Evolutionary conservation across 2,329 filamentous ascomycete species (phyloP).

Genomic region (Leptographium galeiforme): DNA sequence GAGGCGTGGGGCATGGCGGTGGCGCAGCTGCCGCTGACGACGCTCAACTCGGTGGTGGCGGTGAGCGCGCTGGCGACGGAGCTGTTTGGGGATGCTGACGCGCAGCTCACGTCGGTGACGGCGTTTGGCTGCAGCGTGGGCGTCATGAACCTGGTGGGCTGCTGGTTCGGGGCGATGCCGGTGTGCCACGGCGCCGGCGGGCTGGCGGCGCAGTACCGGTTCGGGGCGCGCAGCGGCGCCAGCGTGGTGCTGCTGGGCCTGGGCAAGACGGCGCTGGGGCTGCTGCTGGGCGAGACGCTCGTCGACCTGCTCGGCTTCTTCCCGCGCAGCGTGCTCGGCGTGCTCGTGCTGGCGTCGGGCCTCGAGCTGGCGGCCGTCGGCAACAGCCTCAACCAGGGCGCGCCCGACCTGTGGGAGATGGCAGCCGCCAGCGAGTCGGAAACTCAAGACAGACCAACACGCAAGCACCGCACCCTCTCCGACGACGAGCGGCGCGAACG

Average conservation of each 20-base stretch:
- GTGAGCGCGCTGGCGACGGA: slow-evolving; percentile 68
- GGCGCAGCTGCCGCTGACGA: slow-evolving; percentile 80
- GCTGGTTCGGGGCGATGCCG: slow-evolving; percentile 92
- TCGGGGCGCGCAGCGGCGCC: slow-evolving; percentile 78
- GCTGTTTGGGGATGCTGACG: slow-evolving; percentile 50
- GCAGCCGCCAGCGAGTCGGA: no score
- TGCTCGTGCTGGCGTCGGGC: slow-evolving; percentile 84
- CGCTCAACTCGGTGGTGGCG: slow-evolving; percentile 84
- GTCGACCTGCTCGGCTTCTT: slow-evolving; percentile 57
- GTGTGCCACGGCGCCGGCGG: slow-evolving; percentile 89
- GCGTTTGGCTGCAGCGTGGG: slow-evolving; percentile 71
- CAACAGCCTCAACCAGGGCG: slow-evolving; percentile 66
- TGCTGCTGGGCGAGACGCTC: slow-evolving; percentile 64
- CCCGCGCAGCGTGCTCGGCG: slow-evolving; percentile 62
- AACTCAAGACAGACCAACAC: no score
- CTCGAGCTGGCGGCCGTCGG: slow-evolving; percentile 79
- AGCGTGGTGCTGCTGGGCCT: slow-evolving; percentile 68
- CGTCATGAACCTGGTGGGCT: slow-evolving; percentile 69
- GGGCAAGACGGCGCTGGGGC: slow-evolving; percentile 61
- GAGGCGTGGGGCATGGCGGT: slow-evolving; percentile 48
- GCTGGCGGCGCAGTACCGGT: slow-evolving; percentile 78
- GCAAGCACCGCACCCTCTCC: slow-evolving; percentile 38
- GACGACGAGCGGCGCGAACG: slow-evolving; percentile 59
- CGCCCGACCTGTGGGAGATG: slow-evolving; percentile 40
- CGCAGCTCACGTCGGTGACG: slow-evolving; percentile 41